phyloP scores from a whole-genome alignment of 2,329 filamentous ascomycete genomes.

The Thelonectria rubi region DNA sequence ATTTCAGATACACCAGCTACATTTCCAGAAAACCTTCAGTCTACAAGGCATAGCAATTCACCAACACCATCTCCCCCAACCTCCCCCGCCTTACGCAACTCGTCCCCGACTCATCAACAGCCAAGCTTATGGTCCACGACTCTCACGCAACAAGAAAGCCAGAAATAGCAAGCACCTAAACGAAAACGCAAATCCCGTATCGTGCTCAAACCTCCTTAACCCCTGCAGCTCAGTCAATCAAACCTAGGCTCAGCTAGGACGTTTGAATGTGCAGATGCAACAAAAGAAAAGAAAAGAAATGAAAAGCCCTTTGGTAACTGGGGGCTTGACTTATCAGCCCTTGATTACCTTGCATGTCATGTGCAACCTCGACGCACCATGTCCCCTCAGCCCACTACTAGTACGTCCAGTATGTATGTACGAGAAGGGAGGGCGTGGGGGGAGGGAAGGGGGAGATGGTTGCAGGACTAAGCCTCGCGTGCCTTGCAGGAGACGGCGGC shows the following conservation, averaged over 20 bases:
- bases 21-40: not conserved
- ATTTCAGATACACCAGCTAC: not conserved
- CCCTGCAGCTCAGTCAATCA: too few species aligned
- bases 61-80: too few species aligned
- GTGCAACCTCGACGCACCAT: not conserved
- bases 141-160: too few species aligned
- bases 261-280: not conserved
- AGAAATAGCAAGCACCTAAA: too few species aligned
- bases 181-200: too few species aligned
- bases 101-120: too few species aligned
- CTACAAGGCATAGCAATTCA: too few species aligned
- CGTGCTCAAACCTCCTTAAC: too few species aligned
- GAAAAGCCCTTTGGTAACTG: not conserved
- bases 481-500: not conserved
- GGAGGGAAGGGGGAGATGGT: not conserved
- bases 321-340: not conserved
- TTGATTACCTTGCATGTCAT: not conserved
- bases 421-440: too few species aligned
- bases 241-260: not conserved
- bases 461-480: slow-evolving; percentile 1
- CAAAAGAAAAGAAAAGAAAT: not conserved
- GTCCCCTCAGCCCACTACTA: not conserved
- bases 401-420: not conserved
- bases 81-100: too few species aligned
- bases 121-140: too few species aligned